Evolutionary conservation across 2,329 filamentous ascomycete genomes (phyloP), one percentile per base, ranked within the genome.

Genomic region (Scortechinia acanthostroma): DNA sequence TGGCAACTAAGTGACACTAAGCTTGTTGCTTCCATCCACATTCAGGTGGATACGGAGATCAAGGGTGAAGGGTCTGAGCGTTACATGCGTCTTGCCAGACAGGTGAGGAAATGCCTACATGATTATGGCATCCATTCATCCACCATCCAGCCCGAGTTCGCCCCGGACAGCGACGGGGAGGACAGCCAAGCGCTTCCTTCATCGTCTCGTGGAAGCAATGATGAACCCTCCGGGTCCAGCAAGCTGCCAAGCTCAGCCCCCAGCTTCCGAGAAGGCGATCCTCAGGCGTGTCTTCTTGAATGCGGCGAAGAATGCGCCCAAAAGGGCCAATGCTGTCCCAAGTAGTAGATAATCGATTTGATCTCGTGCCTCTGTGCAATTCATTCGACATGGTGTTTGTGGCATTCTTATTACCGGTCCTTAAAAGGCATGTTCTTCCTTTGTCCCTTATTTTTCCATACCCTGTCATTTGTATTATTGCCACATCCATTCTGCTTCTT

Each of bases 1-100:
- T 98, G 93, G 93, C 91, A 97, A 63, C 77, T 98, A 23, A 95
- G 87, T 15, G 91, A 97, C 59, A 93, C 90, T 44, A 95, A 96
- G 69, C 74, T 95, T 23, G 86, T 98, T 28, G 91, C 93, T 13
- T 93, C 87, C 10, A 79, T 98, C 64, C 93, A 98, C 59, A 84
- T 98, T 40, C 89, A 95, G 61, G 86, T 98, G 19, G 82, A 83
- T 42, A 95, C 95, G 61, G 87, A 91, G 53, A 90, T 95, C 62
- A 84, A 90, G 58, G 87, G 86, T 43, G 80, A 90, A 53, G 85
- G 85, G 35, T 80, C 78, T 33, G 76, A 78, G 57, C 81, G 84
- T 56, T 98, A 97, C 67, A 98, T 98, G 91, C 77, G 83, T 51
- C 76, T 98, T 30, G 89, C 91, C 17, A 81, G 80, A 48, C 82